These are phyloP conservation scores for Roridomyces roridus DNA, from an alignment of 768 basidiomycete genomes.

Conservation along the genomic window DNA sequence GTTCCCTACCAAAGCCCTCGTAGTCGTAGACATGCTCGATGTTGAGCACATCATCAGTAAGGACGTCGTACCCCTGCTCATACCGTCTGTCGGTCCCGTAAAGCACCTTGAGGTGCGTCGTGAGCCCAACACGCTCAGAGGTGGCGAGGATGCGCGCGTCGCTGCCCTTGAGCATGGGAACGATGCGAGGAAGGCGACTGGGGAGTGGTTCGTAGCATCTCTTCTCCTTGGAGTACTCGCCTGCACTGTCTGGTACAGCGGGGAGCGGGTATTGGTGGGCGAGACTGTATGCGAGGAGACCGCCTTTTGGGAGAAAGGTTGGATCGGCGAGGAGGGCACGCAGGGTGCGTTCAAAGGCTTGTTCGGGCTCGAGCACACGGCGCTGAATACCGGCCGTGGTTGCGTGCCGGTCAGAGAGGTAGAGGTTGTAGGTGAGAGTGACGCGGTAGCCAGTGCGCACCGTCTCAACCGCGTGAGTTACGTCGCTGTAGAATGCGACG, in stretches of 20 bases:
- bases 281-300: slow-evolving; percentile 41
- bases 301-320: slow-evolving; percentile 36
- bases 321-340: slow-evolving; percentile 32
- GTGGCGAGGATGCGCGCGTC: slow-evolving; percentile 5
- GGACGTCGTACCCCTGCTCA: too few relatives aligned
- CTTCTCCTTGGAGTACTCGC: not conserved
- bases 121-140: slow-evolving; percentile 5
- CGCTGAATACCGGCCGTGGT: not conserved
- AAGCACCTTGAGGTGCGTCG: not conserved
- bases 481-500: too few relatives aligned
- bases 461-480: slow-evolving; percentile 45
- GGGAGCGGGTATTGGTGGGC: slow-evolving; percentile 39
- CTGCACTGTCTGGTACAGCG: not conserved
- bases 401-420: slow-evolving; percentile 23
- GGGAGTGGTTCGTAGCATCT: not conserved
- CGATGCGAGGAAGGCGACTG: not conserved
- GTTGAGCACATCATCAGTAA: not conserved
- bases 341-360: slow-evolving; percentile 26
- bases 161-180: slow-evolving; percentile 10
- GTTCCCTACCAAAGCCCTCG: not conserved
- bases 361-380: slow-evolving; percentile 19
- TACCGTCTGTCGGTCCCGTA: too few relatives aligned
- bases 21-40: not conserved
- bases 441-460: slow-evolving; percentile 45
- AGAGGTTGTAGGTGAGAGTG: slow-evolving; percentile 49